Evolutionary conservation across 169 alveolate genomes (phyloP), one percentile per base, ranked within the genome.

Genomic region (Plasmodium billcollinsi): DNA sequence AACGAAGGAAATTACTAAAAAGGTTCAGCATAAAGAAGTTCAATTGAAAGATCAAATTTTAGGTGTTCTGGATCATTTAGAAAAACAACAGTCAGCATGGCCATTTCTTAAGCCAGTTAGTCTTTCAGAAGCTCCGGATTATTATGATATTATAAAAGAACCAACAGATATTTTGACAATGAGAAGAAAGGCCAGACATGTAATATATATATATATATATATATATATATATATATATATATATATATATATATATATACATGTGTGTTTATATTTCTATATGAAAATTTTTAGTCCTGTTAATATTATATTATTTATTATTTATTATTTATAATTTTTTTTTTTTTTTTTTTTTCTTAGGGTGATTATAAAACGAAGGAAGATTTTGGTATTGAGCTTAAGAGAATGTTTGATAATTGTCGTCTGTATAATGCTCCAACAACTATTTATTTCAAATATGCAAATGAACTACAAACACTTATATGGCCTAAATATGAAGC

Each of bases 81-180:
- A 94, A 63, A 93, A 96, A 39, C 98, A 97, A 39, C 97, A 94
- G 56, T 93, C 96, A 15, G 95, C 98, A 2, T 97, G 99, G 99
- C 99, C 99, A 2, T 99, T 98, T 93, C 88, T 97, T 67, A 97
- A 98, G 74, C 99, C 99, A 2, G 99, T 99, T 8, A 96, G 98
- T 50, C 95, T 93, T 39, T 96, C 97, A 5, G 99, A 97, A 74
- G 99, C 99, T 1, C 99, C 99, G 0, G 99, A 99, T 92, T 99
- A 99, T 93, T 98, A 98, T 92, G 98, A 98, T 61, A 97, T 97
- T 26, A 98, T 99, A 29, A 97, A 95, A 52, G 97, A 97, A 54
- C 99, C 99, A 0, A 97, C 98, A 49, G 99, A 98, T 89, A 95
- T 98, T 47, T 94, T 96, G 45, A 97, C 99, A n/a, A 96, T 98